phyloP scores from a whole-genome alignment of 78 protist genomes.

The Emiliania huxleyi region DNA sequence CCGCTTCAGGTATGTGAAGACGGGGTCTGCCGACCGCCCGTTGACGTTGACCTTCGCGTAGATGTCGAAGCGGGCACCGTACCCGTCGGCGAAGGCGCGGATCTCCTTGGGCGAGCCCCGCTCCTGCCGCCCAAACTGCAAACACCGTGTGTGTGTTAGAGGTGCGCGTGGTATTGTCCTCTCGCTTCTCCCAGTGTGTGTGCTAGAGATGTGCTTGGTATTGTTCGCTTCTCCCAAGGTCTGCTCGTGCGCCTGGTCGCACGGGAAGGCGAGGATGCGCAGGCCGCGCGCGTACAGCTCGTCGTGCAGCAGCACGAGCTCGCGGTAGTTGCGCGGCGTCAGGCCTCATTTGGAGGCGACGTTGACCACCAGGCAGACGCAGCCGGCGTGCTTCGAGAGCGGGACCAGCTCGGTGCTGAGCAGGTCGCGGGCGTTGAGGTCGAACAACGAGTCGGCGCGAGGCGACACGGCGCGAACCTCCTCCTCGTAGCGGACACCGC shows the following conservation, averaged over 20 bases:
- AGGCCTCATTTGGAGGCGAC: background rate
- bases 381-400: background rate
- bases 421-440: background rate
- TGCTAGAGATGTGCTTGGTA: no score
- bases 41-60: constrained; percentile 64
- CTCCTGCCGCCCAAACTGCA: constrained; percentile 32
- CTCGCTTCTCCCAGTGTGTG: background rate
- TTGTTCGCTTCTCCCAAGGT: background rate
- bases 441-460: background rate
- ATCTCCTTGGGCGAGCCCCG: constrained; percentile 59
- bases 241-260: constrained; percentile 41
- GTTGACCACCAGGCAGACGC: background rate
- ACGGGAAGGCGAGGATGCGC: constrained; percentile 47
- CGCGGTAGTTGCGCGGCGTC: background rate
- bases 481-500: background rate
- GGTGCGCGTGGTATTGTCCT: no score
- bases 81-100: constrained; percentile 31
- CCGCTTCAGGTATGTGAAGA: constrained; percentile 6
- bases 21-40: constrained; percentile 52
- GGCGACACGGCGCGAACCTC: background rate
- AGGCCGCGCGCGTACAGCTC: background rate
- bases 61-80: constrained; percentile 36
- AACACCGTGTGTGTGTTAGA: no score
- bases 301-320: background rate
- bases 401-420: background rate